phyloP scores from a whole-genome alignment of 176 grass and related monocot species.

The Bothriochloa decipiens region DNA sequence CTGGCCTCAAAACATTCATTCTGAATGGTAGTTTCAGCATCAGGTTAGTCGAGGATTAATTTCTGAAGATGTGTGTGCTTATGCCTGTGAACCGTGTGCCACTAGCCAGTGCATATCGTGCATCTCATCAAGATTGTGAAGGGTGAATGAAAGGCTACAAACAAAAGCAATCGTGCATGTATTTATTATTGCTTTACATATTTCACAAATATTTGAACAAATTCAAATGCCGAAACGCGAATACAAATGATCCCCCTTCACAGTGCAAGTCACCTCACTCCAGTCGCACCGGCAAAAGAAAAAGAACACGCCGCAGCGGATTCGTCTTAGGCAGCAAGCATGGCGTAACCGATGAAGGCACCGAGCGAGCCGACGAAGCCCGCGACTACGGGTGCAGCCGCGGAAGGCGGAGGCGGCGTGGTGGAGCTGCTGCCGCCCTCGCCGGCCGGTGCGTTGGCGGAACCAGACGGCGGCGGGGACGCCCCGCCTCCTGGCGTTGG shows the following conservation, averaged over 20 bases:
- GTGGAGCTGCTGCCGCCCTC: neutral
- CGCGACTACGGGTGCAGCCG: neutral
- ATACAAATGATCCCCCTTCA: neutral
- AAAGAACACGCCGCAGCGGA: neutral
- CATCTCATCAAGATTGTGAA: neutral
- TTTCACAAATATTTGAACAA: slow-evolving; percentile 13
- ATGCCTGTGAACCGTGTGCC: neutral
- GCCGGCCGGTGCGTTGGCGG: neutral
- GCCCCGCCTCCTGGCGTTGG: slow-evolving; percentile 24
- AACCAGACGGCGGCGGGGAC: slow-evolving; percentile 17
- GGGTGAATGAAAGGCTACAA: no score
- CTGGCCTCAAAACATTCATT: neutral
- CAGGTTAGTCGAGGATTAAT: neutral
- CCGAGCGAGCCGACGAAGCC: slow-evolving; percentile 48
- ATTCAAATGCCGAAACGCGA: slow-evolving; percentile 11
- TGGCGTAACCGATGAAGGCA: slow-evolving; percentile 43
- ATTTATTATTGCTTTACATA: no score
- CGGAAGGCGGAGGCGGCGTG: slow-evolving; percentile 20
- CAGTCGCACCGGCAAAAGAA: slow-evolving; percentile 2
- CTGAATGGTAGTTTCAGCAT: neutral
- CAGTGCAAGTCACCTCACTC: neutral
- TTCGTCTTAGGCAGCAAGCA: slow-evolving; percentile 42
- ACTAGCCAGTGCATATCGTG: neutral
- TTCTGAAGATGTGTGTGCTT: neutral
- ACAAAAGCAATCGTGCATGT: neutral